Conservation (phyloP, 164 flowering plant species). For the Warburgia ugandensis region DNA sequence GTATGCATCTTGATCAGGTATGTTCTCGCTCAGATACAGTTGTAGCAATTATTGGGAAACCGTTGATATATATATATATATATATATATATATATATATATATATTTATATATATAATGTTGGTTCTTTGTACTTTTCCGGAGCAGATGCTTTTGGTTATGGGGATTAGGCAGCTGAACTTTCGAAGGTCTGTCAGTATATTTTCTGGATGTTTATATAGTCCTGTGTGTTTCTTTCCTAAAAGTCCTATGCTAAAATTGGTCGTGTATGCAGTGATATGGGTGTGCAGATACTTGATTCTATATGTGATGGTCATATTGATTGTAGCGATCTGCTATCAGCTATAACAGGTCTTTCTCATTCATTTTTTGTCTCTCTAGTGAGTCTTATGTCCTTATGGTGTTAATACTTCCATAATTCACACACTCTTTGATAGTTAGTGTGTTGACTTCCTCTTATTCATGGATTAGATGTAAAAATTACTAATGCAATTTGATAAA, state of each 20-base stretch:
- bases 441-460: too few relatives aligned
- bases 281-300: conserved; percentile 54
- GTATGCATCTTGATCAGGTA: conserved; percentile 82
- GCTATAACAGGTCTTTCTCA: conserved; percentile 66
- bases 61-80: too few relatives aligned
- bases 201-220: conserved; percentile 7
- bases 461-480: too few relatives aligned
- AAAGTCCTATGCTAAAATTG: background rate
- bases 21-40: background rate
- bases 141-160: conserved; percentile 59
- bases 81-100: too few relatives aligned
- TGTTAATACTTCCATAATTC: too few relatives aligned
- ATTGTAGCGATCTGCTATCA: conserved; percentile 58
- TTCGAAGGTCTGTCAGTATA: conserved; percentile 58
- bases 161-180: conserved; percentile 88
- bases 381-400: background rate
- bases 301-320: conserved; percentile 55
- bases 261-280: conserved; percentile 41
- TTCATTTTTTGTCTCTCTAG: background rate
- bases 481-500: too few relatives aligned
- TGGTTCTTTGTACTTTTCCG: conserved; percentile 1
- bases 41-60: background rate
- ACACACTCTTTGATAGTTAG: too few relatives aligned
- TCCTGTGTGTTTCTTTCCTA: conserved; percentile 1
- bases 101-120: too few relatives aligned